Evolutionary conservation across 23 red algal species (phyloP).

Genomic region (Gracilaria gracilis): DNA sequence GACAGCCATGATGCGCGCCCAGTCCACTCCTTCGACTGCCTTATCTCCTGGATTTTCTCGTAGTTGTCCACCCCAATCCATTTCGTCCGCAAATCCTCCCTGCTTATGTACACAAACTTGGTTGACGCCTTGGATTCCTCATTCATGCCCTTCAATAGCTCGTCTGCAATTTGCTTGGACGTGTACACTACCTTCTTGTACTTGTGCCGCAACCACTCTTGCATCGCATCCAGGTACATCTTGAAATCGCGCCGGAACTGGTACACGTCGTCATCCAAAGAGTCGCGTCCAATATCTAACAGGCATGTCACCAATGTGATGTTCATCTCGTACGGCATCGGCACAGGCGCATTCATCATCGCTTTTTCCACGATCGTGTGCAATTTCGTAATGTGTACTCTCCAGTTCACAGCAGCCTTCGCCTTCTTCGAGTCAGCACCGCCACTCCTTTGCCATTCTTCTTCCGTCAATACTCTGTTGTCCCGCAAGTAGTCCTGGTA

Average conservation of each 20-base stretch:
- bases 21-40: constrained; percentile 45
- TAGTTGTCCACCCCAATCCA: constrained; percentile 75
- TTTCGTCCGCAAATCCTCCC: constrained; percentile 55
- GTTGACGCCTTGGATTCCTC: constrained; percentile 54
- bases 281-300: constrained; percentile 58
- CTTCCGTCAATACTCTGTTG: constrained; percentile 41
- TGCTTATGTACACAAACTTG: constrained; percentile 53
- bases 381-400: constrained; percentile 57
- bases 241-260: constrained; percentile 63
- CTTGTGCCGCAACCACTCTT: constrained; percentile 57
- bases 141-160: constrained; percentile 46
- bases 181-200: constrained; percentile 74
- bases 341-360: constrained; percentile 58
- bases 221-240: constrained; percentile 74
- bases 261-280: constrained; percentile 45
- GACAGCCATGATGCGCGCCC: constrained; percentile 65
- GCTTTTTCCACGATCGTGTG: constrained; percentile 65
- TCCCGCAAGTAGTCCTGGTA: constrained; percentile 46
- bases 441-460: constrained; percentile 48
- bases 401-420: constrained; percentile 41
- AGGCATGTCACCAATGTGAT: constrained; percentile 71
- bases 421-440: constrained; percentile 22
- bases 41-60: constrained; percentile 57
- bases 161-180: constrained; percentile 45
- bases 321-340: constrained; percentile 54